Conservation (phyloP, 1,284 basidiomycete genomes). For the Ustilago xerochloae region DNA sequence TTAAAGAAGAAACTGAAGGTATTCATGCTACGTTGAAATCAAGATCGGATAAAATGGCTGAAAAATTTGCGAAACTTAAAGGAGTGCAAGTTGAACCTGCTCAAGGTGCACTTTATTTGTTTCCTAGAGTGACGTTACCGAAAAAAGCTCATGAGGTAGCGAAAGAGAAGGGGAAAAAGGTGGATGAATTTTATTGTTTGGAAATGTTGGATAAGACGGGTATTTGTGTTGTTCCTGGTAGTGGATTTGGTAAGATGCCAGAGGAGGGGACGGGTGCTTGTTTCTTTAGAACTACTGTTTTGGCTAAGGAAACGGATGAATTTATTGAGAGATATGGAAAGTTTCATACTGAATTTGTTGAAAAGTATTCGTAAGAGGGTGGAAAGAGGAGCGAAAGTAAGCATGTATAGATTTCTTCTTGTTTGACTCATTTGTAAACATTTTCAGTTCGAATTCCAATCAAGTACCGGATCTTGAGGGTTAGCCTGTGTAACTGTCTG, state of each 20-base stretch:
- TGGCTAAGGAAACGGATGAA: slow-evolving; percentile 66
- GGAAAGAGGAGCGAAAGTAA: too few species aligned
- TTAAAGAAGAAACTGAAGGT: slow-evolving; percentile 44
- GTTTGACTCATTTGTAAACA: not conserved
- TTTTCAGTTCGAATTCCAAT: too few species aligned
- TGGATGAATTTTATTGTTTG: slow-evolving; percentile 65
- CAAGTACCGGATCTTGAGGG: too few species aligned
- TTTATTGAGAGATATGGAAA: slow-evolving; percentile 62
- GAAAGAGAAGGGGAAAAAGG: slow-evolving; percentile 53
- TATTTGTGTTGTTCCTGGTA: slow-evolving; percentile 66
- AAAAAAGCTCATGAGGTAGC: slow-evolving; percentile 56
- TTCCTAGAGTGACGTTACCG: slow-evolving; percentile 78
- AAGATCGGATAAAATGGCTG: slow-evolving; percentile 58
- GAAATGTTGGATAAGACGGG: slow-evolving; percentile 64
- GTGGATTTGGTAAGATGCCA: slow-evolving; percentile 62
- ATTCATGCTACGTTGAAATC: slow-evolving; percentile 58
- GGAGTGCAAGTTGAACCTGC: slow-evolving; percentile 60
- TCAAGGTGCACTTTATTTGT: slow-evolving; percentile 89
- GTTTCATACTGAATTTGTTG: slow-evolving; percentile 60
- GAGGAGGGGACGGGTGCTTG: slow-evolving; percentile 48
- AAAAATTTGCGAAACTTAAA: slow-evolving; percentile 50
- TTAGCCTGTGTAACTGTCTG: too few species aligned
- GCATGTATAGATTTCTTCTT: not conserved
- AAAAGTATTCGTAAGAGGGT: slow-evolving; percentile 44
- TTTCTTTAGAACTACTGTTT: slow-evolving; percentile 64